Base-by-base conservation (phyloP, 2,329 filamentous ascomycete genomes). In the Corniculantispora saksenae region DNA sequence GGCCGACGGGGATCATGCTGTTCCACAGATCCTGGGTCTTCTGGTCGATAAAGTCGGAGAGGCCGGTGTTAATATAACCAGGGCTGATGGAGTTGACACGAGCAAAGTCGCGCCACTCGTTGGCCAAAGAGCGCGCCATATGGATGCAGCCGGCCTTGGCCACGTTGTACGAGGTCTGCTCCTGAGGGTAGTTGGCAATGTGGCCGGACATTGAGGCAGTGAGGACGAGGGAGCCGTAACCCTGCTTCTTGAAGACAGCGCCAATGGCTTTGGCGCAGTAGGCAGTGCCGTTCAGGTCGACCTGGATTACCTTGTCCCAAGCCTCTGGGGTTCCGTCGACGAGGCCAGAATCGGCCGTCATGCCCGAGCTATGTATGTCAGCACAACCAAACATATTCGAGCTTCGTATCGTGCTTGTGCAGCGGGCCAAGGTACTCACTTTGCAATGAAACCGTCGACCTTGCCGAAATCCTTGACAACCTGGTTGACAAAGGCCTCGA, bases 391-490 rank as follows among this genome's bases (percentile, higher is more conserved):
- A n/a, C n/a, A n/a, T n/a, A n/a, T n/a, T n/a, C n/a, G n/a, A n/a
- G n/a, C n/a, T n/a, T n/a, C n/a, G n/a, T n/a, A n/a, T n/a, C n/a
- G n/a, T n/a, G n/a, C n/a, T n/a, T n/a, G n/a, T n/a, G n/a, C n/a
- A n/a, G n/a, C 32, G 32, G 10, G 17, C 23, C 17, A 32, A 47
- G 32, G 25, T 32, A 86, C 89, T 48, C 84, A 89, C 76, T 93
- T 93, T 71, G 91, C 90, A 62, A 93, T 85, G 70, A 93, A 92
- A 67, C 89, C 85, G 69, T 93, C 90, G 65, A 93, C 86, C 57
- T 87, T 86, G 71, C 89, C 88, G 74, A 93, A 94, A 73, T 94
- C 91, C 69, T 81, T 80, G 74, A 90, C 83, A 69, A 93, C 88
- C 40, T 93, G 86, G 64, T 80, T 79, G 64, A 88, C 79, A 69